These are phyloP conservation scores for Vicia sativa DNA, from an alignment of 306 rosid species.

Conservation along the genomic window DNA sequence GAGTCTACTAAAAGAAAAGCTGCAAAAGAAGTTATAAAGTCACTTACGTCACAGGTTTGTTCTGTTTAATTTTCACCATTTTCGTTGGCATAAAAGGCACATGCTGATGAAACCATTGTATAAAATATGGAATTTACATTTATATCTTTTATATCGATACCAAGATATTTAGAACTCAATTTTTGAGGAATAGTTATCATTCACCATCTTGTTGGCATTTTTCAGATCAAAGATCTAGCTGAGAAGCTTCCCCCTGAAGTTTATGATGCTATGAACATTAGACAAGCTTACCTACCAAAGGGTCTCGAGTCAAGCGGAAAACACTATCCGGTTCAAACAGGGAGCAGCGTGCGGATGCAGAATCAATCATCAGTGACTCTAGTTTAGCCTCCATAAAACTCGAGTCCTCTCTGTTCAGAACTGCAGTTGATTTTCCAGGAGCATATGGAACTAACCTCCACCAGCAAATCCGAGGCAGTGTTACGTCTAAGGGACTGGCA, in stretches of 20 bases:
- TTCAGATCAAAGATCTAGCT: conserved; percentile 92
- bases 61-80: conserved; percentile 26
- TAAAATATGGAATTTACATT: conserved; percentile 8
- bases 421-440: conserved; percentile 49
- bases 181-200: conserved; percentile 1
- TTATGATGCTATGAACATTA: conserved; percentile 65
- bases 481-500: conserved; percentile 52
- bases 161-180: conserved; percentile 7
- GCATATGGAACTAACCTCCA: conserved; percentile 46
- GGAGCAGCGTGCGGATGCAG: conserved; percentile 61
- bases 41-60: conserved; percentile 85
- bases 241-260: conserved; percentile 88
- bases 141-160: background rate
- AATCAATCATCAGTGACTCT: conserved; percentile 66
- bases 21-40: conserved; percentile 94
- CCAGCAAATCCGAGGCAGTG: conserved; percentile 46
- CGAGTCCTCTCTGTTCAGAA: conserved; percentile 57
- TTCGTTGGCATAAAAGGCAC: conserved; percentile 12
- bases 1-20: conserved; percentile 83
- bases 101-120: background rate
- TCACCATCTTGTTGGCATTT: conserved; percentile 20
- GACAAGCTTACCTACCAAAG: conserved; percentile 58
- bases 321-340: conserved; percentile 54
- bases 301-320: conserved; percentile 68
- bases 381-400: conserved; percentile 61